Evolutionary conservation across 352 stramenopile genomes (phyloP).

Genomic region (Peronospora destructor): DNA sequence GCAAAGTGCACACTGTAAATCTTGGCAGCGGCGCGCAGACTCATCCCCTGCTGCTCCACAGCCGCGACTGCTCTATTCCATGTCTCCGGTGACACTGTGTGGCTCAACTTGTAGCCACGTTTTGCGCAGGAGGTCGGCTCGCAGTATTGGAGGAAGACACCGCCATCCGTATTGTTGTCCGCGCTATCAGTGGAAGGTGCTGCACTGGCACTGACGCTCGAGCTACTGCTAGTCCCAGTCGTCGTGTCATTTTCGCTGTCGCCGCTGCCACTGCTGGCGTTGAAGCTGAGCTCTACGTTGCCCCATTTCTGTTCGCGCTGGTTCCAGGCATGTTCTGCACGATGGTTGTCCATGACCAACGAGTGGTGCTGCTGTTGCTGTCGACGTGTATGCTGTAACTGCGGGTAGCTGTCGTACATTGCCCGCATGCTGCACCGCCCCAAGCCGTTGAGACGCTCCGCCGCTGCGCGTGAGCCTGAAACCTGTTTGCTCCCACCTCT

Average conservation of each 20-base stretch:
- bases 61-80: conserved; percentile 52
- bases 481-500: neutral
- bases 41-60: conserved; percentile 52
- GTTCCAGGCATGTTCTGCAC: neutral
- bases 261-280: conserved; percentile 14
- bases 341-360: conserved; percentile 16
- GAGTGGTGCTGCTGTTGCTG: conserved; percentile 21
- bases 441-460: neutral
- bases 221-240: conserved; percentile 18
- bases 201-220: conserved; percentile 5
- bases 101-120: conserved; percentile 39
- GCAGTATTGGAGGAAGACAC: neutral
- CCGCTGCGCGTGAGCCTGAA: neutral
- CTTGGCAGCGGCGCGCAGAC: conserved; percentile 39
- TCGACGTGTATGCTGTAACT: conserved; percentile 6
- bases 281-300: conserved; percentile 13
- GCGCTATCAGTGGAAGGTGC: neutral
- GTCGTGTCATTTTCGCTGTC: conserved; percentile 23
- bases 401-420: conserved; percentile 6
- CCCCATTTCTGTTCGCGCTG: neutral
- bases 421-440: neutral
- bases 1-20: conserved; percentile 56
- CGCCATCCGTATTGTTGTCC: neutral
- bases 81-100: conserved; percentile 45
- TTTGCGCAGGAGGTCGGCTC: conserved; percentile 7